Base-by-base conservation (phyloP, 2,329 filamentous ascomycete species). In the Paracoccidioides brasiliensis region DNA sequence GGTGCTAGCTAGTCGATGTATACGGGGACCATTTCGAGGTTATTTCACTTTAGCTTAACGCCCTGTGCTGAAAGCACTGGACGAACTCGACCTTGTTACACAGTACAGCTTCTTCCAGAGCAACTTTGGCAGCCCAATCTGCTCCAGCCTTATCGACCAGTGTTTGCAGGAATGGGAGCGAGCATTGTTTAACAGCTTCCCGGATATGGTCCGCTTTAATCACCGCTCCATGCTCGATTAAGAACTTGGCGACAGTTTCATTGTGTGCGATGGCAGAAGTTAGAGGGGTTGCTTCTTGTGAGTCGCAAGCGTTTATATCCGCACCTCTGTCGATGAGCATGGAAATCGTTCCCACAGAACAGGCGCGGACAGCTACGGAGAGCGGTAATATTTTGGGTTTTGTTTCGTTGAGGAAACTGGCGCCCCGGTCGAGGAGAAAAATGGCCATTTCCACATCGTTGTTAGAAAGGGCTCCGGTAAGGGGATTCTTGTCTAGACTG, bases 391-490 rank as follows among this genome's bases (percentile, higher is more conserved):
- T 22, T 14, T 50, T 32, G 3, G 5, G 4, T 22, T 14, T 50
- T 32, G 3, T 5, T 4, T 7, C 33, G 46, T 33, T 37, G 46
- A 50, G 33, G 30, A 50, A 50, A 50, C 28, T 38, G 5, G 51
- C 51, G 22, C 37, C 37, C n/a, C 38, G n/a, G 22, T 53, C 38
- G 28, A 53, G 51, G 12, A 53, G 51, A 7, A 43, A 22, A 30
- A 42, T 10, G 15, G 4, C 51, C 22, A 68, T 61, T n/a, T 65
- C 58, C 41, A 60, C 57, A 5, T 66, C 61, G 9, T 70, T 67
- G 48, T 63, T 66, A 15, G 59, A 62, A n/a, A 71, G 55, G 1
- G 63, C 60, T 52, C 63, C 63, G 12, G 71, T 58, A 15, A 69
- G 61, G 64, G 48, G 4, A 64, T 64, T 53, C 28, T 4, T 28